Percentiles rank a stretch among this genome's conserved stretches.
phyloP scores from a whole-genome alignment of 2,329 filamentous ascomycete genomes.

The Ascochyta koolunga region DNA sequence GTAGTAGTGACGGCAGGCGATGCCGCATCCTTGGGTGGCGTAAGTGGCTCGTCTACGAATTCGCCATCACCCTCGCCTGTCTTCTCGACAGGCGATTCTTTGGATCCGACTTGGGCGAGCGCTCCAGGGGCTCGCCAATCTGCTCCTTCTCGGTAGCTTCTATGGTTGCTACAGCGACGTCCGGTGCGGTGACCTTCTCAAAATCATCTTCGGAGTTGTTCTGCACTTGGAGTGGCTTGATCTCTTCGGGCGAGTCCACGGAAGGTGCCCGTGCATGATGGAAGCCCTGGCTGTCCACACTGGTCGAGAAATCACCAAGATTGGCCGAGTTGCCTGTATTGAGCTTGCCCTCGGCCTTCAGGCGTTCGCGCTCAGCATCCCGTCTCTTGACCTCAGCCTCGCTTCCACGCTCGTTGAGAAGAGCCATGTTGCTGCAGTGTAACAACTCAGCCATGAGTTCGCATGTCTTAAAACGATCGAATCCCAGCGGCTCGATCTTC shows the following conservation, averaged over 20 bases:
- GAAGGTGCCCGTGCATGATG: constrained; percentile 57
- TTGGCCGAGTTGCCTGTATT: constrained; percentile 65
- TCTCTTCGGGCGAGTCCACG: constrained; percentile 65
- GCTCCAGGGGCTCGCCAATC: constrained; percentile 45
- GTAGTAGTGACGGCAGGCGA: constrained; percentile 26
- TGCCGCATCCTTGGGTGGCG: constrained; percentile 54
- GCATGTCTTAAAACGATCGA: constrained; percentile 98
- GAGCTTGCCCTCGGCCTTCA: constrained; percentile 79
- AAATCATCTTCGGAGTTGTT: constrained; percentile 91
- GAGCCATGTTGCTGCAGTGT: constrained; percentile 98
- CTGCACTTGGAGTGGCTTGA: constrained; percentile 75
- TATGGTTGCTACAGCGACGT: constrained; percentile 72
- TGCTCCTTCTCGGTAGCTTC: constrained; percentile 58
- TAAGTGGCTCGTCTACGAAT: constrained; percentile 79
- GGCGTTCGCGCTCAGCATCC: constrained; percentile 78
- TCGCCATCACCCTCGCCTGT: constrained; percentile 62
- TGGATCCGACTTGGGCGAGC: constrained; percentile 53
- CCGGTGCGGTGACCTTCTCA: constrained; percentile 78
- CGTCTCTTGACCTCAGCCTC: constrained; percentile 83
- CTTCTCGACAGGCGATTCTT: constrained; percentile 31
- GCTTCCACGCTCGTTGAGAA: constrained; percentile 89
- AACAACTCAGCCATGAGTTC: constrained; percentile 97
- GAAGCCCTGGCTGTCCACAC: constrained; percentile 59
- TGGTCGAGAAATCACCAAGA: constrained; percentile 57
- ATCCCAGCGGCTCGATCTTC: constrained; percentile 91